Conservation (phyloP, 2,329 filamentous ascomycete genomes). For the Epichloe brachyelytri region DNA sequence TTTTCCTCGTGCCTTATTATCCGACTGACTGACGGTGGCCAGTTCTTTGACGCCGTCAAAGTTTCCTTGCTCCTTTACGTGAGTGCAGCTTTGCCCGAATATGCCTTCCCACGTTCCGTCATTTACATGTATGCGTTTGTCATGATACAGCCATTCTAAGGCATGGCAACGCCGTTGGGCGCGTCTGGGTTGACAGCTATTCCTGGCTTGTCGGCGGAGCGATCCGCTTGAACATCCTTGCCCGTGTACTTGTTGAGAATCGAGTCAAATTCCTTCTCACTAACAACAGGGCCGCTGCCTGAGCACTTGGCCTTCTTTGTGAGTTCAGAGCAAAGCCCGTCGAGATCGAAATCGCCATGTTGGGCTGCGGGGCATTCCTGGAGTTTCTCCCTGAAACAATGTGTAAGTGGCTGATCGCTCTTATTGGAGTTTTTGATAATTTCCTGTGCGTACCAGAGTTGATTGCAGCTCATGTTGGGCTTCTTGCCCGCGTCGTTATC, state of each 20-base stretch:
- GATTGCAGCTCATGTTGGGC: conserved; percentile 69
- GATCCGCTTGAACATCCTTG: conserved; percentile 23
- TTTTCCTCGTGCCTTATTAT: background rate
- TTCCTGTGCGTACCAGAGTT: conserved; percentile 65
- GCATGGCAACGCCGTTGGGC: conserved; percentile 8
- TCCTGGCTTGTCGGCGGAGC: conserved; percentile 41
- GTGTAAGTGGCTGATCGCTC: conserved; percentile 25
- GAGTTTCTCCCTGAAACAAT: conserved; percentile 62
- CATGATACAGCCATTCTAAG: background rate
- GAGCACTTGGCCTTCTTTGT: conserved; percentile 95
- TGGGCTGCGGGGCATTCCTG: conserved; percentile 80
- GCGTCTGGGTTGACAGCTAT: conserved; percentile 31
- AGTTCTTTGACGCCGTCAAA: background rate
- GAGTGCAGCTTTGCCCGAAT: background rate
- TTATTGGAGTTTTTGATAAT: too few relatives aligned
- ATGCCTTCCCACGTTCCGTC: background rate
- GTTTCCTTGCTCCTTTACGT: background rate
- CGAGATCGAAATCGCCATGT: conserved; percentile 84
- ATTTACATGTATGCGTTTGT: background rate
- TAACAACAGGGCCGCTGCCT: conserved; percentile 77
- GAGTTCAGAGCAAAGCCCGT: conserved; percentile 82
- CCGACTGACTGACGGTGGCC: background rate
- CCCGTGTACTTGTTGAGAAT: conserved; percentile 56
- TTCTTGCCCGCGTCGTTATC: conserved; percentile 47
- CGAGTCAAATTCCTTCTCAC: conserved; percentile 75